Conservation (phyloP, 75 land plant species). For the Larix kaempferi region DNA sequence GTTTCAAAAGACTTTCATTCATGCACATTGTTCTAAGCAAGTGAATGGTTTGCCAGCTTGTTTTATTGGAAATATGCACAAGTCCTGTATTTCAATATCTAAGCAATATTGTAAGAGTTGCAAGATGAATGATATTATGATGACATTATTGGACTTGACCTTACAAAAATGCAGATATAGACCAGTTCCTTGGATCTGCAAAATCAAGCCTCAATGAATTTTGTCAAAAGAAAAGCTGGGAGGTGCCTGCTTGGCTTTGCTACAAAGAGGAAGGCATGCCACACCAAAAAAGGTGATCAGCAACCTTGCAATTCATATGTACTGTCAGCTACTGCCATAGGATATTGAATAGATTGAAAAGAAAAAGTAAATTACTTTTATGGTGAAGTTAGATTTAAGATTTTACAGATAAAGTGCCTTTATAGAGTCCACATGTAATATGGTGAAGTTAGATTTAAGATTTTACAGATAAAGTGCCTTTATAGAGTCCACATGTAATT, state of each 20-base stretch:
- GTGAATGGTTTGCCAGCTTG: neutral
- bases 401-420: neutral
- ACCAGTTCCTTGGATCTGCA: neutral
- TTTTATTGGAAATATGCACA: neutral
- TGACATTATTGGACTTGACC: neutral
- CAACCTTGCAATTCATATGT: neutral
- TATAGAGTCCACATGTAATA: no score
- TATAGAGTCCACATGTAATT: neutral
- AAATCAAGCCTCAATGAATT: neutral
- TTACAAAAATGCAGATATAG: neutral
- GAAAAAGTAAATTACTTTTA: neutral
- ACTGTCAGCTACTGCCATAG: neutral
- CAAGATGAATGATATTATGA: neutral
- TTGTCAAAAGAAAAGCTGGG: slow-evolving; percentile 2
- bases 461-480: neutral
- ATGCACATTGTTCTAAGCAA: neutral
- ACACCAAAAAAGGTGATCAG: slow-evolving; percentile 3
- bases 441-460: neutral
- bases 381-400: neutral
- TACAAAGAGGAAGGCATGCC: slow-evolving; percentile 4
- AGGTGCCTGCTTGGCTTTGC: neutral
- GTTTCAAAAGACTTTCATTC: neutral
- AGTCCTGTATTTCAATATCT: neutral
- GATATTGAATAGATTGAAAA: neutral
- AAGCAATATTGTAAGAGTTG: neutral